phyloP scores from a whole-genome alignment of 108 stramenopile species.

The Cafeteria roenbergensis region DNA sequence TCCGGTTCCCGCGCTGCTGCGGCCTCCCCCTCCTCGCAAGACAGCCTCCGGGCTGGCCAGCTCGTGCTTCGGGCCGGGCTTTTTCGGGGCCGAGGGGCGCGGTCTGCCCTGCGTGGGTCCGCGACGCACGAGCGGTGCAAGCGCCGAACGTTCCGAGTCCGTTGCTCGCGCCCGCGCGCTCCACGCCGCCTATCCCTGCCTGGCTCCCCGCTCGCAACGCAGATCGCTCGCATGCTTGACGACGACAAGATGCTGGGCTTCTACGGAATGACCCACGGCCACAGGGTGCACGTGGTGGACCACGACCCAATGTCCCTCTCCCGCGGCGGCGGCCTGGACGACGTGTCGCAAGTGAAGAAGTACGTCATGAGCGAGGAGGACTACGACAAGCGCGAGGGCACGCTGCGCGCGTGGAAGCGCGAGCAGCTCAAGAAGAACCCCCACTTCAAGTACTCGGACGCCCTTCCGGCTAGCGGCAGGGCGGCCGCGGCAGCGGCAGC shows the following conservation, averaged over 20 bases:
- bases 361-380: constrained; percentile 82
- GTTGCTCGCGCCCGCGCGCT: too few relatives aligned
- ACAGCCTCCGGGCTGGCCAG: too few relatives aligned
- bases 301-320: constrained; percentile 69
- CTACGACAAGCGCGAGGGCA: constrained; percentile 74
- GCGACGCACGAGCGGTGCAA: too few relatives aligned
- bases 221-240: constrained; percentile 39
- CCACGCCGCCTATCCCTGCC: too few relatives aligned
- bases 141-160: too few relatives aligned
- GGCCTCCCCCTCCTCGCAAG: too few relatives aligned
- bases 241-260: constrained; percentile 67
- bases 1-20: too few relatives aligned
- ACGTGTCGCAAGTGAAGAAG: constrained; percentile 69
- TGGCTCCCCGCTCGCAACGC: too few relatives aligned
- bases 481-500: constrained; percentile 10
- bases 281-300: constrained; percentile 74
- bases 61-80: too few relatives aligned
- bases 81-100: too few relatives aligned
- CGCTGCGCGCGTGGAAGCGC: constrained; percentile 71
- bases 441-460: constrained; percentile 49
- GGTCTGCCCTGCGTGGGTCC: too few relatives aligned
- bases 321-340: constrained; percentile 67
- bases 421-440: constrained; percentile 66
- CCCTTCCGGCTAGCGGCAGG: background rate
- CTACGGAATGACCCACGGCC: constrained; percentile 59